Conservation (phyloP, 306 rosid genomes). For the Castanopsis chinensis region DNA sequence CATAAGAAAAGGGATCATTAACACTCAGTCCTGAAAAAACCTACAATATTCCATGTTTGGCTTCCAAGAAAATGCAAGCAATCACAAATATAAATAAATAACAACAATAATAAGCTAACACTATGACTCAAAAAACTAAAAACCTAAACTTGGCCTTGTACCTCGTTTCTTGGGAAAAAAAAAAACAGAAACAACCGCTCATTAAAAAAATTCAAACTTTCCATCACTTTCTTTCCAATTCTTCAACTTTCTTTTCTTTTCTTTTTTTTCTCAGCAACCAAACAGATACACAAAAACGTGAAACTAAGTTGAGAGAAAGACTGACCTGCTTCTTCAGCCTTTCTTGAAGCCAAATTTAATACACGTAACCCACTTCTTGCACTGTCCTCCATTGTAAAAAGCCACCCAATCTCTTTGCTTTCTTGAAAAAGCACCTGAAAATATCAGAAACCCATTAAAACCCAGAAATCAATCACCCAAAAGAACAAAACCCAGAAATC, state of each 20-base stretch:
- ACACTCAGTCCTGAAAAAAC: neutral
- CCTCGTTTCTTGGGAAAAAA: neutral
- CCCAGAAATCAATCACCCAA: constrained; percentile 11
- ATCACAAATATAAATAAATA: neutral
- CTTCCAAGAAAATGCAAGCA: neutral
- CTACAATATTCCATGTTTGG: neutral
- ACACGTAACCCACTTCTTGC: constrained; percentile 54
- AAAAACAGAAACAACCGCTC: neutral
- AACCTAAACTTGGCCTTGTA: neutral
- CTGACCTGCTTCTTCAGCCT: constrained; percentile 91
- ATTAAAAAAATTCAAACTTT: neutral
- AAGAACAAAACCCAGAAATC: neutral
- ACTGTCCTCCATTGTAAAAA: constrained; percentile 44
- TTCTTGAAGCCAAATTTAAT: constrained; percentile 79
- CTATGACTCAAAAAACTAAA: neutral
- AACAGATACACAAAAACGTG: constrained; percentile 1
- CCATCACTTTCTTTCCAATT: neutral
- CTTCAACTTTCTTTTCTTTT: neutral
- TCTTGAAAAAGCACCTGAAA: constrained; percentile 15
- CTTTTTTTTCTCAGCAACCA: neutral
- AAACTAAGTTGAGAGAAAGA: constrained; percentile 5
- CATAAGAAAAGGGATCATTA: neutral
- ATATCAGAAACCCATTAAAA: constrained; percentile 1
- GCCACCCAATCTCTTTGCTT: constrained; percentile 12
- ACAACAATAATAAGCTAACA: neutral